Evolutionary conservation across 768 basidiomycete species (phyloP), one percentile per base, ranked within the genome.

Genomic region (Strobilomyces echinocephalus): DNA sequence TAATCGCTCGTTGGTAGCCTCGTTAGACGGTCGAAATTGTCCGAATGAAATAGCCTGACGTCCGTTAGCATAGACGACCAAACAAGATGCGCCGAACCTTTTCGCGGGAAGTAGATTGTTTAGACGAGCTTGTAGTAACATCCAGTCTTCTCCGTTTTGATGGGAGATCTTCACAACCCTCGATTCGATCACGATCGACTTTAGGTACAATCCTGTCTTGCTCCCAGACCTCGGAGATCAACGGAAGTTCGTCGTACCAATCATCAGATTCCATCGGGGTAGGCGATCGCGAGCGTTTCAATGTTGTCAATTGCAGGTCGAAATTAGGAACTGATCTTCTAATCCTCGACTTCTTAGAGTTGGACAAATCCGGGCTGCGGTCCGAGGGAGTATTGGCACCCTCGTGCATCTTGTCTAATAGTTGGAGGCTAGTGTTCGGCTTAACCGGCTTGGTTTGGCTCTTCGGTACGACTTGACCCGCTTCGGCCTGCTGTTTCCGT

Each of bases 301-400:
- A 49, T 42, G 63, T 59, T 43, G 78, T 65, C 44, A 85, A 76
- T 47, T 79, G 71, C 21, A 85, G 57, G 53, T 80, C 73, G 55
- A 82, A 82, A 55, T 80, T 72, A 24, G 78, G 74, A 3, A 60
- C 55, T 8, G 66, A 36, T 55, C 60, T 73, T n/a, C 20, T 36
- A 15, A n/a, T 43, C 35, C 45, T 49, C 20, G 49, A 39, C 46
- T 39, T 50, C 49, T 45, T 55, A 8, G 46, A 43, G 20, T 56
- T 46, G 9, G 72, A 69, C n/a, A 79, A 56, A 60, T 80, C 84
- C 62, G 80, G 61, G 26, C 76, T 74, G 49, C 72, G 70, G 16
- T 70, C 65, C 8, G 67, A 63, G 24, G 77, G 61, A n/a, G 76
- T 73, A 49, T 74, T 72, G 9, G 77, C 70, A 30, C 69, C 70